Evolutionary conservation across 441 rosid genomes (phyloP).

Genomic region (Pelargonium citronellum): DNA sequence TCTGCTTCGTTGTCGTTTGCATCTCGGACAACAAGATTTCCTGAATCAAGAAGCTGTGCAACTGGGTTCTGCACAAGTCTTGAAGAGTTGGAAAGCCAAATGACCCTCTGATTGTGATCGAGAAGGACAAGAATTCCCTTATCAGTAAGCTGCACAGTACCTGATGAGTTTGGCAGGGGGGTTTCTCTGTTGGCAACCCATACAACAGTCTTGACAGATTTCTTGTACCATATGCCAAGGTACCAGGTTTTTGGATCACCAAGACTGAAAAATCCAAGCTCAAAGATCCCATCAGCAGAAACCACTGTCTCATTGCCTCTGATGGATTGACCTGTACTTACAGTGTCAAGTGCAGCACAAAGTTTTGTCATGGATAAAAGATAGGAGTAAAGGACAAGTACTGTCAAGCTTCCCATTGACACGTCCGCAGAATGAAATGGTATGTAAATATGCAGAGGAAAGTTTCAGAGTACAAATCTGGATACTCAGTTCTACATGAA

Average conservation of each 20-base stretch:
- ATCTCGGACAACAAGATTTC: slow-evolving; percentile 1
- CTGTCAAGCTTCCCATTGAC: background rate
- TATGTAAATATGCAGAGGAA: no score
- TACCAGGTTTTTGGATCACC: background rate
- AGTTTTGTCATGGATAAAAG: background rate
- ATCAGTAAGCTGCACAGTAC: background rate
- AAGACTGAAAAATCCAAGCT: background rate
- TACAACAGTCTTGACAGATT: background rate
- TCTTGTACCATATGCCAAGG: slow-evolving; percentile 1
- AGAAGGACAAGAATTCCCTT: background rate
- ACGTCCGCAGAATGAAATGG: no score
- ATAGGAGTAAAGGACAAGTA: background rate
- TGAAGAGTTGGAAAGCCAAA: background rate
- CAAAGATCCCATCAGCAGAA: background rate
- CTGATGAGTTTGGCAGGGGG: background rate
- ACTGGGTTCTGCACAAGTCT: background rate
- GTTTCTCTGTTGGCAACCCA: background rate
- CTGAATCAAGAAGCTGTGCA: background rate
- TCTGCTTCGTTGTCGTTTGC: background rate
- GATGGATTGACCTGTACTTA: background rate
- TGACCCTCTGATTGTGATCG: background rate
- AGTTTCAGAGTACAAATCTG: no score
- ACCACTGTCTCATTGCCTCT: background rate
- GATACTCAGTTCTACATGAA: no score
- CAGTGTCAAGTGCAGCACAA: background rate